Conservation (phyloP, 2,329 filamentous ascomycete genomes). For the Beauveria pseudobassiana region DNA sequence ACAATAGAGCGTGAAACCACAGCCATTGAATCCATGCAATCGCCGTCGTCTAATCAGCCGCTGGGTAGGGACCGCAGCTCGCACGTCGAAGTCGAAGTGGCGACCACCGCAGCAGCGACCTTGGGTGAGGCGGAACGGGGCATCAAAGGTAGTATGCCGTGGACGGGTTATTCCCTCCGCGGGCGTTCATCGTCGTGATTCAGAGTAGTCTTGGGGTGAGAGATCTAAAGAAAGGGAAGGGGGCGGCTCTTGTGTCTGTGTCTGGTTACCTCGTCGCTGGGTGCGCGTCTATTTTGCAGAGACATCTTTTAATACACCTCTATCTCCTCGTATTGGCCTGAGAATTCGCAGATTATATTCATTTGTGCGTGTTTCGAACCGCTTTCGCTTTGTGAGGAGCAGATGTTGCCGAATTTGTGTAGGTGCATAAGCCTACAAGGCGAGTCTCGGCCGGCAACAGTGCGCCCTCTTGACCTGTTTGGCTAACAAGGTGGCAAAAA, state of each 20-base stretch:
- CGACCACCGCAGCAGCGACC: background rate
- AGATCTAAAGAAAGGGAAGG: background rate
- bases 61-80: background rate
- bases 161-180: background rate
- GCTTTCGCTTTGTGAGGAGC: background rate
- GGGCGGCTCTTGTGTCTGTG: background rate
- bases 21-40: background rate
- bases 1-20: slow-evolving; percentile 8
- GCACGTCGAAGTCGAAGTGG: background rate
- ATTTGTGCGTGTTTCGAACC: background rate
- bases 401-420: too few relatives aligned
- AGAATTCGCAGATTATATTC: too few relatives aligned
- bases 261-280: background rate
- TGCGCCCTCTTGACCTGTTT: too few relatives aligned
- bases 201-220: too few relatives aligned
- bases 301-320: background rate
- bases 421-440: too few relatives aligned
- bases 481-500: background rate
- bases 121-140: background rate
- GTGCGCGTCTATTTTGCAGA: background rate
- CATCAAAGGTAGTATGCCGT: background rate
- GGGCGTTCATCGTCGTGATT: background rate
- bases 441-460: too few relatives aligned
- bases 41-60: background rate
- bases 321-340: background rate